Evolutionary conservation across 1,284 basidiomycete species (phyloP).

Genomic region (Bondarzewia mesenterica): DNA sequence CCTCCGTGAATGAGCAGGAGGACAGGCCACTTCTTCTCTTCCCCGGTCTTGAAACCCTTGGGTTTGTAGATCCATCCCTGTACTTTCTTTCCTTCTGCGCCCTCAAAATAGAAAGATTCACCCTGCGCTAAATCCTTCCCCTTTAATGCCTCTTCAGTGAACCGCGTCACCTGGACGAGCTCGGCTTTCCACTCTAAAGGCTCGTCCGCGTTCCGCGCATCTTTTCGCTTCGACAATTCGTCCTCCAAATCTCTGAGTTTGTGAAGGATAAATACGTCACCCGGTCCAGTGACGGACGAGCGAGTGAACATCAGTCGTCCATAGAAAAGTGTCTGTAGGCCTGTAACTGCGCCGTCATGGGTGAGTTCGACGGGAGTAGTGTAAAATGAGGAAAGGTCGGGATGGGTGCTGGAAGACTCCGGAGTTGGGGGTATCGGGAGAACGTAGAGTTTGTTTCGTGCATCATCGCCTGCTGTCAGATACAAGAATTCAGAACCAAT

Average conservation of each 20-base stretch:
- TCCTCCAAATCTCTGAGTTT: slow-evolving; percentile 27
- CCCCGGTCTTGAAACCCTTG: slow-evolving; percentile 56
- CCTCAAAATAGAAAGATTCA: slow-evolving; percentile 83
- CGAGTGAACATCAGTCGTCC: slow-evolving; percentile 59
- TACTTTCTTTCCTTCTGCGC: slow-evolving; percentile 61
- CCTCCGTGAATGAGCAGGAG: slow-evolving; percentile 74
- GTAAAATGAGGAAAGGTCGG: slow-evolving; percentile 39
- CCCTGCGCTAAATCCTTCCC: slow-evolving; percentile 49
- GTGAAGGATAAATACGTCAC: slow-evolving; percentile 60
- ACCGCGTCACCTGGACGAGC: slow-evolving; percentile 47
- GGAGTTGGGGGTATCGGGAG: slow-evolving; percentile 61
- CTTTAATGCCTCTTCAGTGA: slow-evolving; percentile 51
- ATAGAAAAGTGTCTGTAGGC: slow-evolving; percentile 49
- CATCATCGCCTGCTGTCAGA: slow-evolving; percentile 69
- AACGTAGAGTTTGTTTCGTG: slow-evolving; percentile 66
- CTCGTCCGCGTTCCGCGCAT: not conserved
- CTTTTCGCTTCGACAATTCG: slow-evolving; percentile 3
- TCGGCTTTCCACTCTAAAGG: slow-evolving; percentile 22
- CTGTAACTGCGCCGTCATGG: slow-evolving; percentile 43
- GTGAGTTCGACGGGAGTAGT: slow-evolving; percentile 53
- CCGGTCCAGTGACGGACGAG: slow-evolving; percentile 65
- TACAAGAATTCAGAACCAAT: slow-evolving; percentile 63
- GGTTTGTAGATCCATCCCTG: slow-evolving; percentile 84
- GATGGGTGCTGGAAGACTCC: slow-evolving; percentile 37
- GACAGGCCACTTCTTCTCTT: slow-evolving; percentile 70